Percentiles rank a stretch among this genome's conserved stretches.
Evolutionary conservation across 129 eudicot genomes (phyloP).

Genomic region (Deinandra increscens): DNA sequence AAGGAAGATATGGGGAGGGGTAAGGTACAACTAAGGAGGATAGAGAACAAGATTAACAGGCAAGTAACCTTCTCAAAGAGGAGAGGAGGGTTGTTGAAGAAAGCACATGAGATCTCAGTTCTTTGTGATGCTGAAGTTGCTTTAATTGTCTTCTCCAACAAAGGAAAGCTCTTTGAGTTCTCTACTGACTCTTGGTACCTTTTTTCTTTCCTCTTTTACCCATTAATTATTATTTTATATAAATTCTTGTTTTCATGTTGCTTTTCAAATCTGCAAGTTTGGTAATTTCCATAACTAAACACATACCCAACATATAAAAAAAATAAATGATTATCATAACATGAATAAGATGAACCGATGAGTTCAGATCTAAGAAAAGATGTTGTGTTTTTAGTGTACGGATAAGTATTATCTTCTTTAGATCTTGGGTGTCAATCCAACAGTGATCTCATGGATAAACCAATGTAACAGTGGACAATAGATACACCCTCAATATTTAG

Average conservation of each 20-base stretch:
- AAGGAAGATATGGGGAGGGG: constrained; percentile 81
- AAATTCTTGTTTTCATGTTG: constrained; percentile 3
- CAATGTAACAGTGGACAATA: constrained; percentile 13
- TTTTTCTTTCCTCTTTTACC: constrained; percentile 16
- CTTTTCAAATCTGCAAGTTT: constrained; percentile 24
- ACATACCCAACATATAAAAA: background rate
- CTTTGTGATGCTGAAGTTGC: constrained; percentile 93
- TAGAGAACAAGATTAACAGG: constrained; percentile 92
- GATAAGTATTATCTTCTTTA: background rate
- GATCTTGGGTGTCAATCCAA: constrained; percentile 8
- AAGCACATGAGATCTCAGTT: constrained; percentile 92
- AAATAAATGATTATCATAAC: background rate
- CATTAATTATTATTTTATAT: background rate
- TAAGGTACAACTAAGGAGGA: constrained; percentile 74
- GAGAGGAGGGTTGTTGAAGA: constrained; percentile 78
- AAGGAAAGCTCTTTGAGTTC: constrained; percentile 89
- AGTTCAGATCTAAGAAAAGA: constrained; percentile 26
- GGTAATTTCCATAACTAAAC: constrained; percentile 14
- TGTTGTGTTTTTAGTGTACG: background rate
- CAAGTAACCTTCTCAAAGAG: constrained; percentile 94
- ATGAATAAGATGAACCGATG: background rate
- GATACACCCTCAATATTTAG: constrained; percentile 5
- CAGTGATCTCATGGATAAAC: constrained; percentile 26
- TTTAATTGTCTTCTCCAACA: constrained; percentile 77
- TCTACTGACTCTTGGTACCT: constrained; percentile 77